phyloP scores from a whole-genome alignment of 1,284 basidiomycete species.

The Leccinum pallidistipes region DNA sequence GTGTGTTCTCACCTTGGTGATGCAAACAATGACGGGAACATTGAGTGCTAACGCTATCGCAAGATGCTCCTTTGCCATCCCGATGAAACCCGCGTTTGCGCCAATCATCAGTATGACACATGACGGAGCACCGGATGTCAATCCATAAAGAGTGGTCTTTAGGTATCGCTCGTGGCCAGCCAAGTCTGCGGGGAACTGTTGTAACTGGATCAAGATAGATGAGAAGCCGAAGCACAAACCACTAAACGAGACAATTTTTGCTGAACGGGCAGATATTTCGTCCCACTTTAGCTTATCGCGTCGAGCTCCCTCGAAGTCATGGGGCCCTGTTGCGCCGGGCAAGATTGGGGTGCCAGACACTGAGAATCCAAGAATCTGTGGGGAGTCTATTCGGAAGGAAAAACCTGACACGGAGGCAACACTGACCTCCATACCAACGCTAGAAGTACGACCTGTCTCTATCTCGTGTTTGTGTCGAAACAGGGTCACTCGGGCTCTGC shows the following conservation, averaged over 20 bases:
- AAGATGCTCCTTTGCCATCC: constrained; percentile 98
- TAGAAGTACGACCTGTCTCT: constrained; percentile 93
- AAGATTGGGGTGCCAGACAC: constrained; percentile 75
- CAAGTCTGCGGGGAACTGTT: constrained; percentile 54
- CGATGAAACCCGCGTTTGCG: constrained; percentile 93
- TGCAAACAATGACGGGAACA: constrained; percentile 91
- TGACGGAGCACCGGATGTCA: constrained; percentile 93
- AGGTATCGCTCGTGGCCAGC: constrained; percentile 90
- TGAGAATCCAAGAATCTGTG: constrained; percentile 83
- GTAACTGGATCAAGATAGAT: neutral
- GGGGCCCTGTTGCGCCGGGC: constrained; percentile 56
- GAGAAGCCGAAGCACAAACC: constrained; percentile 41
- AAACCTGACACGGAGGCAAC: neutral
- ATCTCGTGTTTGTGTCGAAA: constrained; percentile 98
- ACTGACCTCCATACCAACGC: constrained; percentile 91
- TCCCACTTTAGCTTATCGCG: constrained; percentile 94
- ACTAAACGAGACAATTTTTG: constrained; percentile 95
- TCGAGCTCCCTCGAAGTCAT: constrained; percentile 62
- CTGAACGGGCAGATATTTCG: constrained; percentile 87
- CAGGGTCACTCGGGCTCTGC: constrained; percentile 87
- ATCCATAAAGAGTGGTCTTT: constrained; percentile 93
- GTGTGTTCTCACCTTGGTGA: constrained; percentile 74
- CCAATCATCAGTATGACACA: constrained; percentile 97
- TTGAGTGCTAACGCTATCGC: constrained; percentile 93
- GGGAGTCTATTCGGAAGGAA: neutral